phyloP scores from a whole-genome alignment of 805 yeast genomes.

The Wickerhamiella sergipiensis region DNA sequence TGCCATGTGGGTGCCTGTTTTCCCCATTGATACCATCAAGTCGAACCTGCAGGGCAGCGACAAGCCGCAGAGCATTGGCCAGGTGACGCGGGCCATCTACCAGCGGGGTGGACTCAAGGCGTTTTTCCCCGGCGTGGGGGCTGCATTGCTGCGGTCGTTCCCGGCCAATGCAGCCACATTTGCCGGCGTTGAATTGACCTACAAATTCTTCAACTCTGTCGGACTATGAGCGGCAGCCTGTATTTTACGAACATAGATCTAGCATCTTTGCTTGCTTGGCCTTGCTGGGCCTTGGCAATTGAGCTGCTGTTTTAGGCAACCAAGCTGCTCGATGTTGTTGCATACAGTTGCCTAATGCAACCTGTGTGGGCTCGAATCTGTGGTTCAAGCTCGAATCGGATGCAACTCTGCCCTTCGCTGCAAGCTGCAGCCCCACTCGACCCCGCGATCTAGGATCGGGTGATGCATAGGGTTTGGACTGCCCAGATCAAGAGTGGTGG shows the following conservation, averaged over 20 bases:
- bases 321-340: too few species aligned
- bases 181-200: slow-evolving; percentile 81
- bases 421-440: neutral
- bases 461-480: neutral
- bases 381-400: too few species aligned
- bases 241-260: neutral
- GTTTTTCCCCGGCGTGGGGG: slow-evolving; percentile 95
- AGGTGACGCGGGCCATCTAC: slow-evolving; percentile 59
- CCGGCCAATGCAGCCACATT: slow-evolving; percentile 99
- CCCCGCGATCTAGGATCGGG: neutral
- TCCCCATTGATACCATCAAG: slow-evolving; percentile 93
- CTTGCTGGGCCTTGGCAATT: too few species aligned
- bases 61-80: slow-evolving; percentile 36
- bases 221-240: slow-evolving; percentile 6
- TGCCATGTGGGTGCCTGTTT: slow-evolving; percentile 91
- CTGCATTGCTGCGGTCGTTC: slow-evolving; percentile 86
- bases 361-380: too few species aligned
- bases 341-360: too few species aligned
- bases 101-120: slow-evolving; percentile 70
- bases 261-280: too few species aligned
- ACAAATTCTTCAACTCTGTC: slow-evolving; percentile 21
- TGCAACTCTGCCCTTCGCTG: too few species aligned
- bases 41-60: slow-evolving; percentile 62
- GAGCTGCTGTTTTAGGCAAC: too few species aligned
- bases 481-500: neutral